Percentiles rank a stretch among this genome's conserved stretches.
Evolutionary conservation across 306 rosid genomes (phyloP).

Genomic region (Cyclanthera cordifolia): DNA sequence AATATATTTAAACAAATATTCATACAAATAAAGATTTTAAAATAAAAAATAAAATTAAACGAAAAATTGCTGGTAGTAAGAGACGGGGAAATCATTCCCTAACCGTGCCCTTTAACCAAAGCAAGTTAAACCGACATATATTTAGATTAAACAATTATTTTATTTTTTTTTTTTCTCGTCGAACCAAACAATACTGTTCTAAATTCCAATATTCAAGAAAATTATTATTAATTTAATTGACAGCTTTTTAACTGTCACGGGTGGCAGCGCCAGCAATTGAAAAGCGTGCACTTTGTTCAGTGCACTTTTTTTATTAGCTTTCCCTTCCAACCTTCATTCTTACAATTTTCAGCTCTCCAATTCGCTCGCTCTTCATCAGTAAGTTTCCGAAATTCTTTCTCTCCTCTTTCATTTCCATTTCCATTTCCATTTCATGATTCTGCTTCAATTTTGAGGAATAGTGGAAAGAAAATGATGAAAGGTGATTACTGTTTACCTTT

Average conservation of each 20-base stretch:
- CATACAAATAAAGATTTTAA: too few species aligned
- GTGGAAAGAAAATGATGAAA: not conserved
- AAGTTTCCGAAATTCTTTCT: not conserved
- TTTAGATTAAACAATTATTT: too few species aligned
- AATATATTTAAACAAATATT: too few species aligned
- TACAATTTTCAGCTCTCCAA: not conserved
- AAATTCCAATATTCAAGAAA: not conserved
- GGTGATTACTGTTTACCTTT: not conserved
- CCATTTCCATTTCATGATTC: not conserved
- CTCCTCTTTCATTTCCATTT: not conserved
- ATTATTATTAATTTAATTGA: not conserved
- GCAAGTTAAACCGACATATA: too few species aligned
- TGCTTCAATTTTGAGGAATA: too few species aligned
- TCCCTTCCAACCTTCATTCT: not conserved
- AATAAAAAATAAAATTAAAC: too few species aligned
- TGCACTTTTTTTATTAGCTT: not conserved
- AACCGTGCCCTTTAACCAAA: too few species aligned
- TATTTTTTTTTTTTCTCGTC: too few species aligned
- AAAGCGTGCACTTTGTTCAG: not conserved
- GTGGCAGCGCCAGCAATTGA: not conserved
- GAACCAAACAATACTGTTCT: not conserved
- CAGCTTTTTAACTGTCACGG: not conserved
- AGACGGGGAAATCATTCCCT: too few species aligned
- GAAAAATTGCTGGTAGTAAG: too few species aligned
- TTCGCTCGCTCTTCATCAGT: constrained; percentile 2